Percentiles rank a stretch among this genome's conserved stretches.
These are phyloP conservation scores for Parathielavia hyrcaniae DNA, from an alignment of 495 filamentous ascomycete species.

Conservation along the genomic window DNA sequence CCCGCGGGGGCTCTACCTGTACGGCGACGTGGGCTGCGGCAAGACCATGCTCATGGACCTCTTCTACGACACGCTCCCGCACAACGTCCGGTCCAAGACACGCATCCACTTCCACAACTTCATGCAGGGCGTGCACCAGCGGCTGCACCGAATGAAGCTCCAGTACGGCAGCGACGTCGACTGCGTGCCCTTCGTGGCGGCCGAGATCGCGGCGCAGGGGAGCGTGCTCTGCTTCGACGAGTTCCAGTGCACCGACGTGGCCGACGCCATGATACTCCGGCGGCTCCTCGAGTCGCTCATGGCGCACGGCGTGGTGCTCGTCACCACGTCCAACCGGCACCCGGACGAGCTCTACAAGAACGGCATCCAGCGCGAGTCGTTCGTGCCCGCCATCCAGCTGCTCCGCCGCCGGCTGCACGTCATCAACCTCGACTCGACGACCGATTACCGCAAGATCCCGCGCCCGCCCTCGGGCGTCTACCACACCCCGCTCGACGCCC, in stretches of 20 bases:
- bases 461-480: conserved; percentile 91
- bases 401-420: conserved; percentile 76
- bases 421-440: conserved; percentile 89
- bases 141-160: conserved; percentile 85
- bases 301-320: conserved; percentile 91
- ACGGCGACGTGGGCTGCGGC: conserved; percentile 92
- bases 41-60: conserved; percentile 99
- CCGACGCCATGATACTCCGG: conserved; percentile 95
- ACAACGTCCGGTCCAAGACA: conserved; percentile 75
- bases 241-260: conserved; percentile 98
- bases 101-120: conserved; percentile 98
- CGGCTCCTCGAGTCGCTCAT: conserved; percentile 84
- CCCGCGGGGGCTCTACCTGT: conserved; percentile 89
- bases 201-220: conserved; percentile 77
- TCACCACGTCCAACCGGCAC: conserved; percentile 96
- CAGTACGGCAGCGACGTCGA: conserved; percentile 85
- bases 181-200: conserved; percentile 85
- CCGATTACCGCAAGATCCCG: conserved; percentile 95
- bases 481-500: conserved; percentile 68
- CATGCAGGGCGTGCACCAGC: conserved; percentile 97
- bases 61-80: conserved; percentile 89
- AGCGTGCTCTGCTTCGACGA: conserved; percentile 96
- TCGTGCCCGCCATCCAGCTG: conserved; percentile 91
- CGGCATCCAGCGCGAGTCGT: conserved; percentile 90
- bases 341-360: conserved; percentile 96